phyloP scores from a whole-genome alignment of 2,329 filamentous ascomycete genomes.

The Penicillium sp. region DNA sequence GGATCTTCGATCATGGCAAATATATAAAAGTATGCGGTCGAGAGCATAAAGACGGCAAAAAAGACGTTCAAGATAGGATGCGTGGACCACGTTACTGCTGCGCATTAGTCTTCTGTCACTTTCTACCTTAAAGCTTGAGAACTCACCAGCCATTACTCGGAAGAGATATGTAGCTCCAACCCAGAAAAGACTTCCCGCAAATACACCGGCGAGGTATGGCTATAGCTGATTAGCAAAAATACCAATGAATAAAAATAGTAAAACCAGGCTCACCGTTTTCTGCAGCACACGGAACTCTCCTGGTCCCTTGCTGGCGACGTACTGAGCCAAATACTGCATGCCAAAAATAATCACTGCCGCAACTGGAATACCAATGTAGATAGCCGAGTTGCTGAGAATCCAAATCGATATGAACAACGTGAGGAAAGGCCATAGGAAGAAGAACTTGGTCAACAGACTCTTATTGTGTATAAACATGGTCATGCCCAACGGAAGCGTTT shows the following conservation, averaged over 20 bases:
- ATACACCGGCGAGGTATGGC: conserved; percentile 92
- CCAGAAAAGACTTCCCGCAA: conserved; percentile 80
- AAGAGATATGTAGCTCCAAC: conserved; percentile 72
- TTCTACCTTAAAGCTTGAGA: background rate
- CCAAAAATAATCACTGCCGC: conserved; percentile 60
- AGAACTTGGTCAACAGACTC: conserved; percentile 74
- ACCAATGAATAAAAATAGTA: background rate
- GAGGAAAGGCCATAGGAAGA: conserved; percentile 84
- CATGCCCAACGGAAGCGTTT: conserved; percentile 67
- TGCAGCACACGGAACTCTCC: conserved; percentile 86
- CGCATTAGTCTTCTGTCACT: conserved; percentile 26
- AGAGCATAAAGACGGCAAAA: conserved; percentile 61
- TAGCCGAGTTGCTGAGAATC: conserved; percentile 67
- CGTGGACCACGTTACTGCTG: conserved; percentile 58
- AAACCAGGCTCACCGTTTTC: conserved; percentile 64
- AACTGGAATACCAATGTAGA: conserved; percentile 73
- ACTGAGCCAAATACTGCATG: conserved; percentile 73
- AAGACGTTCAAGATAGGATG: conserved; percentile 74
- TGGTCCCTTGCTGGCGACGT: conserved; percentile 76
- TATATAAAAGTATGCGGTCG: conserved; percentile 82
- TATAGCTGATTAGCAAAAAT: conserved; percentile 34
- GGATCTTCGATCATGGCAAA: conserved; percentile 84
- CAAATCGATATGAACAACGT: conserved; percentile 68
- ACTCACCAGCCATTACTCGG: conserved; percentile 66
- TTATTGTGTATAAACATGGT: conserved; percentile 70